phyloP scores from a whole-genome alignment of 2,329 filamentous ascomycete genomes.

The Emergomyces orientalis region DNA sequence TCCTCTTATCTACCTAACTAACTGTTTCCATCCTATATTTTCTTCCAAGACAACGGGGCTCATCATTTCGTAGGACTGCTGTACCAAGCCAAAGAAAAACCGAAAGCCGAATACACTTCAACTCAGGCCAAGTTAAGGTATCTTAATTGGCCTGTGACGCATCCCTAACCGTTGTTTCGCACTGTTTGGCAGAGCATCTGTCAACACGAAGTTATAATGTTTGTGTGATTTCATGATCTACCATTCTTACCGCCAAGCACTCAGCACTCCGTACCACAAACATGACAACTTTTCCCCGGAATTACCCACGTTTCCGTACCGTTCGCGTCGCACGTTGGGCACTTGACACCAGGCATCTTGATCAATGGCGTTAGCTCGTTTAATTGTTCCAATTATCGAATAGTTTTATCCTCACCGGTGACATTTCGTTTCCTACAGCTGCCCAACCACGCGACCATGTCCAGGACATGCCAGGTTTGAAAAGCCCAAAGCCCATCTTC shows the following conservation, averaged over 20 bases:
- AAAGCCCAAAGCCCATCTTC: not conserved
- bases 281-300: constrained; percentile 38
- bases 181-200: not conserved
- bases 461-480: not conserved
- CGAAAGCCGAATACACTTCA: not conserved
- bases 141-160: not conserved
- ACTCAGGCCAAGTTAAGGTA: not conserved
- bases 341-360: constrained; percentile 39
- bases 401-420: constrained; percentile 12
- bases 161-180: not conserved
- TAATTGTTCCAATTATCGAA: not conserved
- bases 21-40: not conserved
- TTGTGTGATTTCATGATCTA: not conserved
- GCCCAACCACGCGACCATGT: not conserved
- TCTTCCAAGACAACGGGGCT: not conserved
- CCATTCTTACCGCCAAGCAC: not conserved
- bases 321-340: constrained; percentile 29
- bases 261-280: constrained; percentile 26
- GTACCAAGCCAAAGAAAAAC: not conserved
- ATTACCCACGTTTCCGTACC: constrained; percentile 39
- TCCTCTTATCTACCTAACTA: not conserved
- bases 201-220: not conserved
- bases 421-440: constrained; percentile 10
- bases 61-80: not conserved
- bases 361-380: constrained; percentile 3